Evolutionary conservation across 2,329 filamentous ascomycete species (phyloP), one percentile per base, ranked within the genome.

Genomic region (Colletotrichum sp.): DNA sequence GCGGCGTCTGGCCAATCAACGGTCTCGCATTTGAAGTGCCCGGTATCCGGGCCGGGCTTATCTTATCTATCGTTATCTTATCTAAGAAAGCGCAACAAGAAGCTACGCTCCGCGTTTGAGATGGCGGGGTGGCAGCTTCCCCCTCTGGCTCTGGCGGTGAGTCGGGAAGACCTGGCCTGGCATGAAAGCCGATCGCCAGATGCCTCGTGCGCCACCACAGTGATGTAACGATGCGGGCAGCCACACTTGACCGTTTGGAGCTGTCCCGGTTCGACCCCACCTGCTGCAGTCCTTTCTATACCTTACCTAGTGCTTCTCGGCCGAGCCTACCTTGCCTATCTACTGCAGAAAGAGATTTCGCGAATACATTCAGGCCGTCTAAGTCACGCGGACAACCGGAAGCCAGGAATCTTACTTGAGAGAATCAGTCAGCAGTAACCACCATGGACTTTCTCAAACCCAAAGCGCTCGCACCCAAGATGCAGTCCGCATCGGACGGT

Each of bases 401-500:
- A 26, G 32, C 34, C 12, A 21, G 32, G 21, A n/a, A 38, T 43
- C 0, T 13, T 18, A 15, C 61, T 28, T 34, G n/a, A 66, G 24
- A 24, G 34, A 16, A 15, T 38, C 28, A 15, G n/a, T 15, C 58
- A 70, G 4, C 52, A 32, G 32, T 12, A n/a, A 12, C 13, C 48
- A 64, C 6, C 52, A 78, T 78, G 77, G 61, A 77, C 18, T 75
- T 75, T 36, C 67, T 78, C 58, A 71, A 36, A 48, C 38, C 52
- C 26, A 70, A 52, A 26, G 38, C 68, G 16, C n/a, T 55, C 43
- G 30, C 60, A 10, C 57, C 71, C 21, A 67, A 69, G 70, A 58
- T 71, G 66, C 32, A 72, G 52, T 57, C 71, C 34, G 64, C 75
- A 10, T 68, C 75, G 58, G 83, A 85, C 72, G 92, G 93, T 78